Evolutionary conservation across 1,139 yeast species (phyloP).

Genomic region (Geotrichum aggregatum): DNA sequence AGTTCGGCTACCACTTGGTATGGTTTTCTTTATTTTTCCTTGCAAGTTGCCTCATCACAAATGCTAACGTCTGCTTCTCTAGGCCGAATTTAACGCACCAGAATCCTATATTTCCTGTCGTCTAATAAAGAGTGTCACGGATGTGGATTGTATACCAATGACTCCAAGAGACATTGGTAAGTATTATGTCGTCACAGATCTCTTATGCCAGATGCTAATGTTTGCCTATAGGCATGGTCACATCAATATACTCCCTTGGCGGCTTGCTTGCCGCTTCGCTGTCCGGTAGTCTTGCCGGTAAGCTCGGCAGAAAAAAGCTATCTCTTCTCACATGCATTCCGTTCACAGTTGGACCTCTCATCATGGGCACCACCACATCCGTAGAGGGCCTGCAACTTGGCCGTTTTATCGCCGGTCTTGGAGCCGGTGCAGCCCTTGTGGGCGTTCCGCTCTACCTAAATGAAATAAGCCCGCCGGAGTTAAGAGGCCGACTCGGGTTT

Average conservation of each 20-base stretch:
- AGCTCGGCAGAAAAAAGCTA: constrained; percentile 58
- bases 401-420: constrained; percentile 72
- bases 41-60: constrained; percentile 10
- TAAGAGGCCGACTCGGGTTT: constrained; percentile 76
- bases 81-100: constrained; percentile 85
- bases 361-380: constrained; percentile 52
- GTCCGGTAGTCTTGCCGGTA: constrained; percentile 66
- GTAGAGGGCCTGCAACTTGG: constrained; percentile 54
- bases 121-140: constrained; percentile 30
- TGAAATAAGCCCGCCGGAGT: constrained; percentile 66
- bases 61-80: too few relatives aligned
- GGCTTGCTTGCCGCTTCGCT: constrained; percentile 75
- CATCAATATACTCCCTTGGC: constrained; percentile 80
- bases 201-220: not conserved
- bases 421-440: constrained; percentile 84
- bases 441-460: constrained; percentile 79
- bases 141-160: constrained; percentile 56
- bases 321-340: constrained; percentile 53
- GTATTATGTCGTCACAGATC: not conserved
- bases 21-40: constrained; percentile 14
- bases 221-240: constrained; percentile 41
- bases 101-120: constrained; percentile 57
- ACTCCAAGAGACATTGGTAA: constrained; percentile 65
- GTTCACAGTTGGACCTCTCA: constrained; percentile 62
- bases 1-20: constrained; percentile 79